phyloP scores from a whole-genome alignment of 2,329 filamentous ascomycete genomes.

The Byssothecium circinans region DNA sequence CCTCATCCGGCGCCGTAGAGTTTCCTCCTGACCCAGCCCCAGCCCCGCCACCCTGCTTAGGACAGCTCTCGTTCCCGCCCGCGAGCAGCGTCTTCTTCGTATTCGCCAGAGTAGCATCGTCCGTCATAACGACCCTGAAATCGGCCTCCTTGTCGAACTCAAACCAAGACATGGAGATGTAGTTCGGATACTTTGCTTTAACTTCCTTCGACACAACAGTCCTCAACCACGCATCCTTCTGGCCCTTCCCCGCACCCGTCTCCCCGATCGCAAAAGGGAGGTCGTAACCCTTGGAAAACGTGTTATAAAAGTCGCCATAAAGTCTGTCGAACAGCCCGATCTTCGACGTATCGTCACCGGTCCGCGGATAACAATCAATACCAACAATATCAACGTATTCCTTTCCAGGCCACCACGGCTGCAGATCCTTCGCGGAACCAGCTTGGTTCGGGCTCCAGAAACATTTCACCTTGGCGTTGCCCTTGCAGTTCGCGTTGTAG shows the following conservation, averaged over 20 bases:
- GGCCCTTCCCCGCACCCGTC: conserved; percentile 10
- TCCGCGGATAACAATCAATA: conserved; percentile 14
- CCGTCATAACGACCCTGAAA: conserved; percentile 17
- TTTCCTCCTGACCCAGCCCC: background rate
- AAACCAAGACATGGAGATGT: conserved; percentile 17
- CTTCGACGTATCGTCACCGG: conserved; percentile 2
- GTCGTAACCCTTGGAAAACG: conserved; percentile 8
- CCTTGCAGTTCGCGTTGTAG: conserved; percentile 15
- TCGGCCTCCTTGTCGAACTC: conserved; percentile 18
- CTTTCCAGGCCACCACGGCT: conserved; percentile 13
- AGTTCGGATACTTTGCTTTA: conserved; percentile 14
- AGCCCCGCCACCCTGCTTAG: background rate
- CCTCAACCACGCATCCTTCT: conserved; percentile 15
- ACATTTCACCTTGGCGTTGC: conserved; percentile 11
- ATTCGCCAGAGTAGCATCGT: conserved; percentile 7
- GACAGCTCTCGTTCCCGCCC: conserved; percentile 4
- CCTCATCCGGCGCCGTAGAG: background rate
- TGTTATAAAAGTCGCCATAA: conserved; percentile 14
- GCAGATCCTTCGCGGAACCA: conserved; percentile 2
- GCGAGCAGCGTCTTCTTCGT: conserved; percentile 11
- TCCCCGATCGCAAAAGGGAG: conserved; percentile 17
- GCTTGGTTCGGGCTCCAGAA: conserved; percentile 17
- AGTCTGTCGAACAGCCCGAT: conserved; percentile 8
- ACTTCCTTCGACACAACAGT: conserved; percentile 8
- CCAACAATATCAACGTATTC: conserved; percentile 17